These are phyloP conservation scores for Daucus carota DNA, from an alignment of 129 eudicot genomes.

Conservation along the genomic window DNA sequence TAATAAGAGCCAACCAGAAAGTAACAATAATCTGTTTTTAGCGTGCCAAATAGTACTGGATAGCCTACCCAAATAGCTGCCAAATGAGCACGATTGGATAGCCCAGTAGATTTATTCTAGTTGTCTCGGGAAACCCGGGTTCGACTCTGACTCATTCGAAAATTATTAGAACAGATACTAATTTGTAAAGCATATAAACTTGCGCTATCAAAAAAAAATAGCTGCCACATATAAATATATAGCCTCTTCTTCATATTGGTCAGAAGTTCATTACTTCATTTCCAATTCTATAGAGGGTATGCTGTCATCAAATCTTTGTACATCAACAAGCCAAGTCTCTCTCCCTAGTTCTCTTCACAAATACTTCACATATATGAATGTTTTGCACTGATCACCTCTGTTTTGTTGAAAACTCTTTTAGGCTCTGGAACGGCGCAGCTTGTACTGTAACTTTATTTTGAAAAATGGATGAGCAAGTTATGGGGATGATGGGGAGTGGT, in stretches of 20 bases:
- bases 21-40: background rate
- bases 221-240: too few species aligned
- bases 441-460: too few species aligned
- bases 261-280: background rate
- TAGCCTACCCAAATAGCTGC: background rate
- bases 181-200: too few species aligned
- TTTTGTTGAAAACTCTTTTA: too few species aligned
- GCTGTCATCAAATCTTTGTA: background rate
- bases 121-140: too few species aligned
- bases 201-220: too few species aligned
- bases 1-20: background rate
- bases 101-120: too few species aligned
- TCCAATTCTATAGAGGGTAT: background rate
- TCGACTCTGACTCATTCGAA: too few species aligned
- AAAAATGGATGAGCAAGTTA: slow-evolving; percentile 65
- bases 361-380: background rate
- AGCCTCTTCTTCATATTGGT: background rate
- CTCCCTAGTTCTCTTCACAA: background rate
- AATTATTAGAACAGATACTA: too few species aligned
- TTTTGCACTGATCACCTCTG: background rate
- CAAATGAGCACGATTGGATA: too few species aligned
- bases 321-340: background rate
- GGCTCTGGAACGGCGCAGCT: too few species aligned
- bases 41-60: background rate
- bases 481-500: slow-evolving; percentile 45